A percentile compares a stretch with the other conserved stretches of the same genome.
phyloP scores from a whole-genome alignment of 176 grass and related monocot species.

The Avena eriantha region DNA sequence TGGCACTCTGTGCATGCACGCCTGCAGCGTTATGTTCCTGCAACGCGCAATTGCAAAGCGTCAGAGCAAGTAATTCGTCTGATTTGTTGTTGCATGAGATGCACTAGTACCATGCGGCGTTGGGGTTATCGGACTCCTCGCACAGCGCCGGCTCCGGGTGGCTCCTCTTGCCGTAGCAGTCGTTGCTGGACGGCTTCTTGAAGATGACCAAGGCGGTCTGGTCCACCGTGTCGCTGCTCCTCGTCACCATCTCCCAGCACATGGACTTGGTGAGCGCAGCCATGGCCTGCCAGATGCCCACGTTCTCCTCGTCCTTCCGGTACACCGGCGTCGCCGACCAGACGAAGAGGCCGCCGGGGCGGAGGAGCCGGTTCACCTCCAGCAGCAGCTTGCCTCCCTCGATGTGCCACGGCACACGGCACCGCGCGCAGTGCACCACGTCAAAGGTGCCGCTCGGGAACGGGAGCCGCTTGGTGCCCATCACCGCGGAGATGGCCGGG shows the following conservation, averaged over 20 bases:
- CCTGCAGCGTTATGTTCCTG: slow-evolving; percentile 73
- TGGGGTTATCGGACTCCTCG: slow-evolving; percentile 60
- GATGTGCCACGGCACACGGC: slow-evolving; percentile 87
- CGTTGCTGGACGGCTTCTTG: slow-evolving; percentile 78
- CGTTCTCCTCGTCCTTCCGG: slow-evolving; percentile 66
- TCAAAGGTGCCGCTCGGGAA: slow-evolving; percentile 75
- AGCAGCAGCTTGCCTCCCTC: slow-evolving; percentile 83
- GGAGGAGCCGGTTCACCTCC: slow-evolving; percentile 80
- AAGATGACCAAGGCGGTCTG: slow-evolving; percentile 72
- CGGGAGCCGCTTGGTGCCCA: slow-evolving; percentile 84
- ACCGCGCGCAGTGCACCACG: slow-evolving; percentile 79
- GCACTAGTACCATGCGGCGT: slow-evolving; percentile 78
- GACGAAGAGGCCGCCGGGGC: slow-evolving; percentile 78
- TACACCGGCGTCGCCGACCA: slow-evolving; percentile 96
- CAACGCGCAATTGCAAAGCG: not conserved
- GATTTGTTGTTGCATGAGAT: not conserved
- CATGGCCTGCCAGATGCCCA: slow-evolving; percentile 84
- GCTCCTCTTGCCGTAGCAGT: slow-evolving; percentile 66
- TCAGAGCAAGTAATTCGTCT: not conserved
- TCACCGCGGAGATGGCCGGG: slow-evolving; percentile 81
- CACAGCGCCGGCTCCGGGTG: slow-evolving; percentile 60
- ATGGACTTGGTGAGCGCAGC: slow-evolving; percentile 72
- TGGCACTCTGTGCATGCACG: slow-evolving; percentile 80
- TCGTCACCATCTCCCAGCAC: slow-evolving; percentile 92
- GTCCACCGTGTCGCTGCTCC: slow-evolving; percentile 77